Conservation (phyloP, 768 basidiomycete genomes). For the Tylopilus plumbeoviolaceoides region DNA sequence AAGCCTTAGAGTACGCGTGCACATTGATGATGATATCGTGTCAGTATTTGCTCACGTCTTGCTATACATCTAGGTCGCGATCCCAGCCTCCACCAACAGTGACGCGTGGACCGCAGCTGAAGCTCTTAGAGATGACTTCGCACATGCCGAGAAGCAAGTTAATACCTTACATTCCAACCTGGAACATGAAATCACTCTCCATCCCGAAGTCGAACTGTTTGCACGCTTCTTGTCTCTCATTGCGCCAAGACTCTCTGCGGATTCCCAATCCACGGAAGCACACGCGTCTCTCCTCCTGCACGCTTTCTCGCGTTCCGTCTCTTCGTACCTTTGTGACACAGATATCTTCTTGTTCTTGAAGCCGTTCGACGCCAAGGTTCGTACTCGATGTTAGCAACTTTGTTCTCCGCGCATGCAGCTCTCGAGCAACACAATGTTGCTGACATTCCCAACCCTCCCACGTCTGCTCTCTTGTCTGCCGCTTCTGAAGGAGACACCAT, state of each 20-base stretch:
- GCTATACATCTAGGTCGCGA: constrained; percentile 54
- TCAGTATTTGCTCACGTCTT: constrained; percentile 2
- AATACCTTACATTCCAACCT: constrained; percentile 52
- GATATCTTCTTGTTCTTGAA: constrained; percentile 85
- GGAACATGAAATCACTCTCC: constrained; percentile 50
- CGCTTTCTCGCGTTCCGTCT: constrained; percentile 73
- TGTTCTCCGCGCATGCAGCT: constrained; percentile 70
- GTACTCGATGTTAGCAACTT: constrained; percentile 75
- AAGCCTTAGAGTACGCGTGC: constrained; percentile 34
- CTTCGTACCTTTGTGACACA: constrained; percentile 61
- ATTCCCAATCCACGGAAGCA: constrained; percentile 48
- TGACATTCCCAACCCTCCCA: constrained; percentile 54
- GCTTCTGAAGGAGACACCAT: constrained; percentile 61
- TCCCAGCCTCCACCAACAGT: constrained; percentile 76
- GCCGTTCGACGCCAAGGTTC: constrained; percentile 66
- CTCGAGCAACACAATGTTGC: constrained; percentile 55
- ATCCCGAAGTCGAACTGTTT: constrained; percentile 73
- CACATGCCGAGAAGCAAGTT: constrained; percentile 55
- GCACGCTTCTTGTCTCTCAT: constrained; percentile 82
- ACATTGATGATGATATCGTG: constrained; percentile 5
- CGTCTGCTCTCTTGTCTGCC: constrained; percentile 67
- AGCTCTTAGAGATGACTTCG: constrained; percentile 86
- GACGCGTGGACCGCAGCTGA: constrained; percentile 94
- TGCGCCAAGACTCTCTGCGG: constrained; percentile 56
- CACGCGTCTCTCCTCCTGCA: constrained; percentile 67